A percentile compares a stretch with the other conserved stretches of the same genome.
Conservation (phyloP, 1,139 yeast species). For the Candida gigantensis region DNA sequence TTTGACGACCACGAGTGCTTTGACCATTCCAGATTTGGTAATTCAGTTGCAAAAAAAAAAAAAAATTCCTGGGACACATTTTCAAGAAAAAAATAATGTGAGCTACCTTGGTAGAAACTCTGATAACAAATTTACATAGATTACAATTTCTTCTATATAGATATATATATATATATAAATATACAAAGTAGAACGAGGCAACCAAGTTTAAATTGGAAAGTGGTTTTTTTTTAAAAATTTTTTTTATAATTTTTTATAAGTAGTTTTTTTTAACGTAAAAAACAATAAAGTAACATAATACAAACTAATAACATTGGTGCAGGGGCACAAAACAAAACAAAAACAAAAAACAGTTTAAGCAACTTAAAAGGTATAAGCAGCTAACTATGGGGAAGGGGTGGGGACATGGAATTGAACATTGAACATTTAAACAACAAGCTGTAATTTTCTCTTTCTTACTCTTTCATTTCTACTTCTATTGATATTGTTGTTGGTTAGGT, state of each 20-base stretch:
- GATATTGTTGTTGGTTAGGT: slow-evolving; percentile 45
- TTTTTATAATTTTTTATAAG: no score
- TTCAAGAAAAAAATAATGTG: no score
- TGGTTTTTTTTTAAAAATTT: no score
- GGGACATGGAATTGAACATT: not conserved
- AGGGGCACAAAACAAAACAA: not conserved
- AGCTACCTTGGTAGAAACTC: no score
- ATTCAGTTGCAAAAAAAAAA: slow-evolving; percentile 15
- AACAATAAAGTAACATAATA: not conserved
- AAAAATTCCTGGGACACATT: no score
- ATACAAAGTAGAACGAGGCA: no score
- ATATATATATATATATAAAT: not conserved
- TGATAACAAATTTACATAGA: no score
- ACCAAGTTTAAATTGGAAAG: no score
- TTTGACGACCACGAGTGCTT: not conserved
- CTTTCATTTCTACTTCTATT: slow-evolving; percentile 16
- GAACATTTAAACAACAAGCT: not conserved
- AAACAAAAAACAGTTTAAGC: no score
- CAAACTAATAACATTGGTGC: no score
- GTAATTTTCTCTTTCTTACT: not conserved
- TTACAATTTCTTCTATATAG: not conserved
- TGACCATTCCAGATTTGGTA: slow-evolving; percentile 10
- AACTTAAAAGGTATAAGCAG: not conserved
- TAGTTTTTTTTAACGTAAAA: no score
- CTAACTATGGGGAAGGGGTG: slow-evolving; percentile 1